Evolutionary conservation across 2,329 filamentous ascomycete species (phyloP), one percentile per base, ranked within the genome.

Genomic region (Alternaria ethzedia): DNA sequence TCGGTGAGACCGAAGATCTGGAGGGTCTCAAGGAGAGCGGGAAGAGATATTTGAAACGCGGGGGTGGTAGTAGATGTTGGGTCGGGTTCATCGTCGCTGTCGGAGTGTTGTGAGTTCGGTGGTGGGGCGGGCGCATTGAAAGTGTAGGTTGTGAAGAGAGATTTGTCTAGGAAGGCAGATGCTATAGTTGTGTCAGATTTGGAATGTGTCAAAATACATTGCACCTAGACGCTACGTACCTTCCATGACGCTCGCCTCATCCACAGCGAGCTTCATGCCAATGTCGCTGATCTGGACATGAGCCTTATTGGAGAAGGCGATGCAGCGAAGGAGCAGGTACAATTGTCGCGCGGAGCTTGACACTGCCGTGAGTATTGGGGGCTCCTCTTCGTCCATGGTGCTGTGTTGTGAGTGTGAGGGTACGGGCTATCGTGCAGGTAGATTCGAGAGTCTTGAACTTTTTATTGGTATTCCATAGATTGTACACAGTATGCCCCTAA

Each of bases 181-280:
- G 90, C 89, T 90, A 61, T 36, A 11, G 11, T 36, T 1, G 50
- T 25, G 64, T 70, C 32, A 72, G 64, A 30, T 10, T 59, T 52
- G 13, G 46, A 6, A 20, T 3, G 47, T 26, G 13, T 21, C 15
- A 9, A 17, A 6, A 20, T 10, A 15, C 23, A 6, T 25, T 9
- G 43, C 46, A 25, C 8, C 23, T 15, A 17, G 54, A 59, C 54
- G 4, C 0, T 36, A 36, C 32, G 57, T 83, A 92, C 91, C 94
- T 88, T 98, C 94, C 88, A 98, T 94, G 23, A 95, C 92, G 67
- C 93, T 90, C 11, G 91, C 90, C 75, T 97, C 92, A 74, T 97
- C 94, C 25, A 92, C 93, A 17, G 91, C 91, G 77, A 99, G 96
- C 59, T 93, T 90, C 66, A 99, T 86, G 10, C 94, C 94, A 68